A percentile compares a stretch with the other conserved stretches of the same genome.
phyloP scores from a whole-genome alignment of 805 yeast genomes.

The Myxozyma melibiosi region DNA sequence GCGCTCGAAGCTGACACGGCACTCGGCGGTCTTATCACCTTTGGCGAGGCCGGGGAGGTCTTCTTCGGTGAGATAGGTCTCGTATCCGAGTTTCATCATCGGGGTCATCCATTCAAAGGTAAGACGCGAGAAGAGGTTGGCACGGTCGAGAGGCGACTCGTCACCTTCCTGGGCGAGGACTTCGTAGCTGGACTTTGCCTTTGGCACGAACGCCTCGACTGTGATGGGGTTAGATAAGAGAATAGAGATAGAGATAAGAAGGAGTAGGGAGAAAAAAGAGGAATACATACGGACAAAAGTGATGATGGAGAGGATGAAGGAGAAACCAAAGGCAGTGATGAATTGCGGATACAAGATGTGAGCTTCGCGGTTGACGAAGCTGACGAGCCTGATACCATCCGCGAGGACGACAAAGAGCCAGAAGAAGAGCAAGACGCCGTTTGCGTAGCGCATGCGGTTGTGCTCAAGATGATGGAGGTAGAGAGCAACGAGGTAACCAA shows the following conservation, averaged over 20 bases:
- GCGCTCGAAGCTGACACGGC: conserved; percentile 53
- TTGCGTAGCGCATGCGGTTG: conserved; percentile 63
- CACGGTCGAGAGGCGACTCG: conserved; percentile 53
- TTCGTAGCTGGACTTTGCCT: conserved; percentile 42
- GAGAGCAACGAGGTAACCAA: conserved; percentile 55
- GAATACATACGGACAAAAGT: conserved; percentile 24
- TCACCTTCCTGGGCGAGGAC: conserved; percentile 42
- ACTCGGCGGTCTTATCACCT: conserved; percentile 57
- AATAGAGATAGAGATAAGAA: not conserved
- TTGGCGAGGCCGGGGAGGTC: conserved; percentile 83
- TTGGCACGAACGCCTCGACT: conserved; percentile 49
- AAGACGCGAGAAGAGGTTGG: conserved; percentile 72
- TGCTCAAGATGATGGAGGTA: conserved; percentile 72
- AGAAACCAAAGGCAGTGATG: conserved; percentile 27
- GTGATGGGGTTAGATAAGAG: conserved; percentile 8
- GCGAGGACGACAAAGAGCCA: conserved; percentile 61
- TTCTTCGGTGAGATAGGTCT: conserved; percentile 49
- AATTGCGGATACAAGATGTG: conserved; percentile 26
- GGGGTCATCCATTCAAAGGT: conserved; percentile 92
- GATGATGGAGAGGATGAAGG: conserved; percentile 27
- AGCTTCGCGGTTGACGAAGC: conserved; percentile 40
- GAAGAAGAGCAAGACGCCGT: conserved; percentile 67
- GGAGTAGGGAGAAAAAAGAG: not conserved
- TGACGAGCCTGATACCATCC: conserved; percentile 50
- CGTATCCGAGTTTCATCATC: conserved; percentile 76